A percentile compares a stretch with the other conserved stretches of the same genome.
These are phyloP conservation scores for Curvularia spicifera DNA, from an alignment of 2,329 filamentous ascomycete genomes.

Conservation along the genomic window DNA sequence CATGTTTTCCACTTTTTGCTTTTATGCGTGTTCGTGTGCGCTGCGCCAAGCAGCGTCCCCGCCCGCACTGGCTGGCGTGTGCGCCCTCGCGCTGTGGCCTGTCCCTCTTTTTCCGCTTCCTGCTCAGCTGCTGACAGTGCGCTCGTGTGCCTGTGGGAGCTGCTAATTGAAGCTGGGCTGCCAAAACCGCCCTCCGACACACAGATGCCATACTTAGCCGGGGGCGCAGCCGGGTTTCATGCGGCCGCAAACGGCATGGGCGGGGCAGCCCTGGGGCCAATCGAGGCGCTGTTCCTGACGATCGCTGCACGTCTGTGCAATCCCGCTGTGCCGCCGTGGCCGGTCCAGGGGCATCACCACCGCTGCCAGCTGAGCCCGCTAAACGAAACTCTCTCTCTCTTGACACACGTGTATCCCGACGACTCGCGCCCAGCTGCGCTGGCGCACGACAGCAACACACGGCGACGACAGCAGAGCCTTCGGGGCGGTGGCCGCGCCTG, in stretches of 20 bases:
- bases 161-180: slow-evolving; percentile 25
- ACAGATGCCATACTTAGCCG: background rate
- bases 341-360: slow-evolving; percentile 11
- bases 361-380: slow-evolving; percentile 30
- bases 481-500: slow-evolving; percentile 14
- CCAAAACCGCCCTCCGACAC: slow-evolving; percentile 16
- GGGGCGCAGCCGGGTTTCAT: slow-evolving; percentile 35
- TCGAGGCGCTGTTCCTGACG: slow-evolving; percentile 27
- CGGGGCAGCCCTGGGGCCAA: slow-evolving; percentile 29
- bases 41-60: background rate
- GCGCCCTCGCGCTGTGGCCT: background rate
- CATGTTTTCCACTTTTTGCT: slow-evolving; percentile 6
- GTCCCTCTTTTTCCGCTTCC: slow-evolving; percentile 5
- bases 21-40: slow-evolving; percentile 3
- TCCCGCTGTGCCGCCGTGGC: slow-evolving; percentile 4
- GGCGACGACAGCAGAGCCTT: slow-evolving; percentile 1
- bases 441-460: slow-evolving; percentile 1
- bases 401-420: slow-evolving; percentile 24
- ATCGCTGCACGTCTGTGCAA: slow-evolving; percentile 40
- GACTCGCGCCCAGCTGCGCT: slow-evolving; percentile 12
- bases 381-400: slow-evolving; percentile 24
- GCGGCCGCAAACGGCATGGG: slow-evolving; percentile 31
- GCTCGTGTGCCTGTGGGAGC: slow-evolving; percentile 17
- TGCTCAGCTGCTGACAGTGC: slow-evolving; percentile 11
- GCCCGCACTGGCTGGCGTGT: background rate